Conservation (phyloP, 2,329 filamentous ascomycete genomes). For the Fusarium cicatricum region DNA sequence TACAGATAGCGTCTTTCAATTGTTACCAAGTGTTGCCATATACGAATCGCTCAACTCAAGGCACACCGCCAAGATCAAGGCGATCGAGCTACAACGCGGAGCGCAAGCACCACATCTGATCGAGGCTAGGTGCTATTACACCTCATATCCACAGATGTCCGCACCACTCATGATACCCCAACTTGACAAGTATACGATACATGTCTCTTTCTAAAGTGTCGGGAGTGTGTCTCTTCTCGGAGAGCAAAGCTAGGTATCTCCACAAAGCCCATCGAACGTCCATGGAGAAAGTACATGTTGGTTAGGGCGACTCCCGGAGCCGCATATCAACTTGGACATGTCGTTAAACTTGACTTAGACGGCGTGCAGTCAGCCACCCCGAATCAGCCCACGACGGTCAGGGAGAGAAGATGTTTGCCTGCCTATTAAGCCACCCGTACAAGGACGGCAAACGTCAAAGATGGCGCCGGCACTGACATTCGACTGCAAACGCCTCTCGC, state of each 20-base stretch:
- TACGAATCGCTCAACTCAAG: conserved; percentile 30
- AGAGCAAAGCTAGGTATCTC: conserved; percentile 17
- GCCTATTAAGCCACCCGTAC: conserved; percentile 9
- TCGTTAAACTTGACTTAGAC: conserved; percentile 17
- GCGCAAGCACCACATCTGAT: conserved; percentile 21
- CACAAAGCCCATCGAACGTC: no score
- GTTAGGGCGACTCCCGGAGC: conserved; percentile 11
- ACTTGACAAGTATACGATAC: conserved; percentile 24
- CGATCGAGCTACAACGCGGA: background rate
- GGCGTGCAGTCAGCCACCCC: conserved; percentile 13
- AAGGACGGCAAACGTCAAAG: background rate
- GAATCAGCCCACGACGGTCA: conserved; percentile 21
- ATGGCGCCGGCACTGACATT: conserved; percentile 29
- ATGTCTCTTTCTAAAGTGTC: conserved; percentile 1
- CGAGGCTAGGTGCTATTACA: conserved; percentile 6
- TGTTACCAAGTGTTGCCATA: conserved; percentile 13
- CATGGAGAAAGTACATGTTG: conserved; percentile 15
- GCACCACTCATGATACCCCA: background rate
- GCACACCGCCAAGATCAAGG: conserved; percentile 19
- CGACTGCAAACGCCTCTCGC: conserved; percentile 19
- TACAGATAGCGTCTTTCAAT: conserved; percentile 16
- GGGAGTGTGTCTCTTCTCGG: background rate
- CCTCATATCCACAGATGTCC: conserved; percentile 23
- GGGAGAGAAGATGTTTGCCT: conserved; percentile 3
- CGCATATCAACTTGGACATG: background rate